Evolutionary conservation across 75 land plant genomes (phyloP).

Genomic region (Selaginella moellendorffii): DNA sequence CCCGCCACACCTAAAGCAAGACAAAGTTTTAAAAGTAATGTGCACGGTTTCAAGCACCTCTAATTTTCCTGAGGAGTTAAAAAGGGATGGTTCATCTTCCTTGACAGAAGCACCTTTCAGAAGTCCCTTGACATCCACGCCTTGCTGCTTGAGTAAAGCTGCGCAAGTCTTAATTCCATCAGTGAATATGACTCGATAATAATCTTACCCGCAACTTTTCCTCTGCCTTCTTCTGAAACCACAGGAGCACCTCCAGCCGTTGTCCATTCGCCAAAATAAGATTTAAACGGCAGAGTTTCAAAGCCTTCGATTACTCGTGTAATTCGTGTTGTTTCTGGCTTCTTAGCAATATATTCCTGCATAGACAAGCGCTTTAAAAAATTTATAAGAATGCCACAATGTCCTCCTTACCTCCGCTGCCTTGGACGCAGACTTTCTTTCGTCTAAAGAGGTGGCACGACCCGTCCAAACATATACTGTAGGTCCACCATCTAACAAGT

Average conservation of each 20-base stretch:
- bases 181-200: not conserved
- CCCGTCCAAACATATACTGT: conserved; percentile 91
- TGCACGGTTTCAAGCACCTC: conserved; percentile 36
- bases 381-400: not conserved
- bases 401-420: conserved; percentile 48
- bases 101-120: conserved; percentile 63
- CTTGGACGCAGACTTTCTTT: conserved; percentile 57
- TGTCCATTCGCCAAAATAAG: conserved; percentile 71
- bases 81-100: conserved; percentile 54
- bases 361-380: not conserved
- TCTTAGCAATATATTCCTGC: conserved; percentile 40
- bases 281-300: conserved; percentile 69
- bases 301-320: conserved; percentile 85
- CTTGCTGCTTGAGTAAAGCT: conserved; percentile 86
- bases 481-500: conserved; percentile 65
- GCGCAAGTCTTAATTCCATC: not conserved
- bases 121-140: conserved; percentile 83
- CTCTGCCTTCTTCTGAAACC: conserved; percentile 83
- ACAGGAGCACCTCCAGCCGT: conserved; percentile 27
- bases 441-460: conserved; percentile 69
- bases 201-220: conserved; percentile 76
- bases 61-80: conserved; percentile 66
- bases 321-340: conserved; percentile 42
- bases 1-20: conserved; percentile 70
- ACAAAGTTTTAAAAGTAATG: conserved; percentile 18